A percentile compares a stretch with the other conserved stretches of the same genome.
Evolutionary conservation across 129 eudicot species (phyloP).

Genomic region (Lactuca saligna): DNA sequence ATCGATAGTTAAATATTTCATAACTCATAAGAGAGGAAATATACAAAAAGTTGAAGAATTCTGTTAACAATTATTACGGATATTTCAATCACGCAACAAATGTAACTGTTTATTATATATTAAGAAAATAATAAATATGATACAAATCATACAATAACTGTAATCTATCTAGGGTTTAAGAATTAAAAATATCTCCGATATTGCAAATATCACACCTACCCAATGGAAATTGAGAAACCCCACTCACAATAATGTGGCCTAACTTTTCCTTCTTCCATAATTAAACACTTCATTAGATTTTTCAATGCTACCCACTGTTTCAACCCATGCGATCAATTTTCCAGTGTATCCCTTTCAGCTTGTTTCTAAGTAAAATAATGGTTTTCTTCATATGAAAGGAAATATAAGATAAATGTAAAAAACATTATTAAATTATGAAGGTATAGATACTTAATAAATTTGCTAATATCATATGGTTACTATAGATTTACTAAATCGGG

Average conservation of each 20-base stretch:
- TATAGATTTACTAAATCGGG: too few species aligned
- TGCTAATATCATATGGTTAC: too few species aligned
- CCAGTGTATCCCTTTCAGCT: background rate
- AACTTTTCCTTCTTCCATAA: background rate
- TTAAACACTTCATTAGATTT: background rate
- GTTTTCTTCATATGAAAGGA: background rate
- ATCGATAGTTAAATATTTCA: background rate
- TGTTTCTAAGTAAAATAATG: background rate
- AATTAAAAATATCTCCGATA: background rate
- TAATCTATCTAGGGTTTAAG: background rate
- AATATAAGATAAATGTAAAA: too few species aligned
- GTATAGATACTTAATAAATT: too few species aligned
- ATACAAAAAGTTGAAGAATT: too few species aligned
- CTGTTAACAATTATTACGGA: background rate
- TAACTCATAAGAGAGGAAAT: background rate
- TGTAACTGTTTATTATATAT: background rate
- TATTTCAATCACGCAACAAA: background rate
- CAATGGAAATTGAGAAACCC: background rate
- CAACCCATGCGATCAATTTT: background rate
- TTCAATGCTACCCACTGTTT: background rate
- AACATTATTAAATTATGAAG: too few species aligned
- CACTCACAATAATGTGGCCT: background rate
- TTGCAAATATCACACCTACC: background rate
- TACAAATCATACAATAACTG: too few species aligned
- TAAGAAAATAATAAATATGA: too few species aligned